These are phyloP conservation scores for Neostapfia colusana DNA, from an alignment of 176 grass and related monocot species.

Conservation along the genomic window DNA sequence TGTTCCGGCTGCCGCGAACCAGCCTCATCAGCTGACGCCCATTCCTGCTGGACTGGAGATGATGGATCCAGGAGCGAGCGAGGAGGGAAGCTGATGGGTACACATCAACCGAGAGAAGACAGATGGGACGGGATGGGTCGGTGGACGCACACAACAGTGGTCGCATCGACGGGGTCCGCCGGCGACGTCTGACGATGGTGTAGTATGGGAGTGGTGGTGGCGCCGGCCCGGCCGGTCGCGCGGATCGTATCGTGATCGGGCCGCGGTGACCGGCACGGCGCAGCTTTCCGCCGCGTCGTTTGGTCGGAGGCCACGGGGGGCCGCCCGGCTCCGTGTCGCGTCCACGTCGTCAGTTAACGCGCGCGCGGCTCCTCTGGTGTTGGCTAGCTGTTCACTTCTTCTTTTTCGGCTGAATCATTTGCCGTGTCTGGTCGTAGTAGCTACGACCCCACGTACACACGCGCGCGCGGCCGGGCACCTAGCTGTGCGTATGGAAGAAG, in stretches of 20 bases:
- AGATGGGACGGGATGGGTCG: neutral
- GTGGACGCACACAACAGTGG: neutral
- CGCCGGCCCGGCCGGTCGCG: too few species aligned
- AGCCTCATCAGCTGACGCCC: neutral
- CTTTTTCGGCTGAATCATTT: too few species aligned
- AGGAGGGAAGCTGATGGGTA: too few species aligned
- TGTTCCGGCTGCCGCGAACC: neutral
- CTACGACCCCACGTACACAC: neutral
- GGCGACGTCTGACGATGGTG: too few species aligned
- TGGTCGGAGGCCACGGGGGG: constrained; percentile 14
- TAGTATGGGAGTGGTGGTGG: too few species aligned
- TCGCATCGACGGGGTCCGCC: neutral
- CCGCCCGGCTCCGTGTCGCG: neutral
- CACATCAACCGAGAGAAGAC: neutral
- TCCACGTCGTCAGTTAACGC: neutral
- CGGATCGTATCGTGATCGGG: neutral
- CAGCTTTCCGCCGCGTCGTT: neutral
- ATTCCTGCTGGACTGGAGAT: neutral
- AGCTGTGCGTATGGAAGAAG: neutral
- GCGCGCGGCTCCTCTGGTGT: neutral
- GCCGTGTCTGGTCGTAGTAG: neutral
- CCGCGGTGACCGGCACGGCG: neutral
- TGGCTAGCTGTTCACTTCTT: neutral
- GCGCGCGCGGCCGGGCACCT: neutral
- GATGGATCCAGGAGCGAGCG: neutral